Percentiles rank a stretch among this genome's conserved stretches.
phyloP scores from a whole-genome alignment of 768 basidiomycete species.

The Piloderma croceum region DNA sequence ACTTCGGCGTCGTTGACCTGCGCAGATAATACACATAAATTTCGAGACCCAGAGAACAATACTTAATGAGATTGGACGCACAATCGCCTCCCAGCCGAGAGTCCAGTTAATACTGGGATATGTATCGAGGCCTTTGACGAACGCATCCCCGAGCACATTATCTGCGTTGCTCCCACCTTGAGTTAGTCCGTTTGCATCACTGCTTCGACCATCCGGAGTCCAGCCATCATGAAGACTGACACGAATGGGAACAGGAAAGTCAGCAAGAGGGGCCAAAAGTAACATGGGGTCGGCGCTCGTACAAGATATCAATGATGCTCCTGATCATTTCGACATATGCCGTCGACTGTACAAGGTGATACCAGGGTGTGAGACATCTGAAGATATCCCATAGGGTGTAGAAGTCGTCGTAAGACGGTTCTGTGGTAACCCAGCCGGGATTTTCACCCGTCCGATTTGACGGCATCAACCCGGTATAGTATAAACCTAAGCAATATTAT shows the following conservation, averaged over 20 bases:
- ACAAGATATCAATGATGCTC: no score
- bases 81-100: slow-evolving; percentile 17
- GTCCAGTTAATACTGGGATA: slow-evolving; percentile 24
- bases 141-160: slow-evolving; percentile 22
- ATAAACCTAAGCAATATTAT: no score
- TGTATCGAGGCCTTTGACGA: slow-evolving; percentile 19
- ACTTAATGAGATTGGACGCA: no score
- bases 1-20: no score
- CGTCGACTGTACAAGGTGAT: no score
- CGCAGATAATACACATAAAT: no score
- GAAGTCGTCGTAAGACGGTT: slow-evolving; percentile 21
- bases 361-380: no score
- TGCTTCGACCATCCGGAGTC: slow-evolving; percentile 25
- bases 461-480: slow-evolving; percentile 18
- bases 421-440: slow-evolving; percentile 18
- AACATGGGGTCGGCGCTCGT: no score
- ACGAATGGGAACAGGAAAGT: slow-evolving; percentile 21
- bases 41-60: no score
- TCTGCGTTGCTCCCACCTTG: slow-evolving; percentile 25
- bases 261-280: no score
- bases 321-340: no score
- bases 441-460: slow-evolving; percentile 23
- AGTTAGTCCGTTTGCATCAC: slow-evolving; percentile 19
- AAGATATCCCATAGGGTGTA: slow-evolving; percentile 21
- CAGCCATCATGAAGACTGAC: slow-evolving; percentile 20